A percentile compares a stretch with the other conserved stretches of the same genome.
These are phyloP conservation scores for Huntiella omanensis DNA, from an alignment of 2,329 filamentous ascomycete species.

Conservation along the genomic window DNA sequence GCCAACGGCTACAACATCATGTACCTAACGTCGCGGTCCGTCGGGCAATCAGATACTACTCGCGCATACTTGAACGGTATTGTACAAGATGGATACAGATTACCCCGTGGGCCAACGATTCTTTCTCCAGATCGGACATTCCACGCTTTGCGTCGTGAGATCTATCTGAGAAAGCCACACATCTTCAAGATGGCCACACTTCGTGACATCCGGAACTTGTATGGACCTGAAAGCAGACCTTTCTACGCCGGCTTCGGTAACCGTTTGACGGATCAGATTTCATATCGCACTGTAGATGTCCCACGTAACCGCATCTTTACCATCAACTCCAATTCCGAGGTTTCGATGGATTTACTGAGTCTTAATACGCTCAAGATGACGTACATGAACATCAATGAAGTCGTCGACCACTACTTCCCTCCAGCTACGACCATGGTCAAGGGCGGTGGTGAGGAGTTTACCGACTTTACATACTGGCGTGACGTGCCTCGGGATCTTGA, in stretches of 20 bases:
- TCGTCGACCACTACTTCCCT: conserved; percentile 96
- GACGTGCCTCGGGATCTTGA: conserved; percentile 67
- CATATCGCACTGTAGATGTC: conserved; percentile 89
- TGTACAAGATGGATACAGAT: conserved; percentile 63
- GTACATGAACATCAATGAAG: conserved; percentile 91
- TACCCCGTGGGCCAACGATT: conserved; percentile 85
- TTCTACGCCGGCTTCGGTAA: conserved; percentile 98
- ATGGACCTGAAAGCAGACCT: conserved; percentile 55
- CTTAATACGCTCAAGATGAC: conserved; percentile 92
- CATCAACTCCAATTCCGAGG: conserved; percentile 94
- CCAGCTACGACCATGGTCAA: conserved; percentile 73
- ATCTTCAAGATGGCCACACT: conserved; percentile 99
- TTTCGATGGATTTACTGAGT: conserved; percentile 73
- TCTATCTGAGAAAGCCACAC: conserved; percentile 90
- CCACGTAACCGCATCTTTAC: conserved; percentile 90
- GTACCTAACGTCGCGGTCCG: conserved; percentile 85
- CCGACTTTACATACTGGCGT: conserved; percentile 94
- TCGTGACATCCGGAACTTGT: conserved; percentile 80
- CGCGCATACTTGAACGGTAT: conserved; percentile 80
- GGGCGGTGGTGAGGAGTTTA: conserved; percentile 82
- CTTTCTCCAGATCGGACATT: conserved; percentile 90
- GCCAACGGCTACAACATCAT: conserved; percentile 97
- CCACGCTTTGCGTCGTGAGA: conserved; percentile 74
- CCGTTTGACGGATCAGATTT: conserved; percentile 84
- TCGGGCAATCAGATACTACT: conserved; percentile 83